Evolutionary conservation across 2,329 filamentous ascomycete genomes (phyloP).

Genomic region (Calonectria ilicicola): DNA sequence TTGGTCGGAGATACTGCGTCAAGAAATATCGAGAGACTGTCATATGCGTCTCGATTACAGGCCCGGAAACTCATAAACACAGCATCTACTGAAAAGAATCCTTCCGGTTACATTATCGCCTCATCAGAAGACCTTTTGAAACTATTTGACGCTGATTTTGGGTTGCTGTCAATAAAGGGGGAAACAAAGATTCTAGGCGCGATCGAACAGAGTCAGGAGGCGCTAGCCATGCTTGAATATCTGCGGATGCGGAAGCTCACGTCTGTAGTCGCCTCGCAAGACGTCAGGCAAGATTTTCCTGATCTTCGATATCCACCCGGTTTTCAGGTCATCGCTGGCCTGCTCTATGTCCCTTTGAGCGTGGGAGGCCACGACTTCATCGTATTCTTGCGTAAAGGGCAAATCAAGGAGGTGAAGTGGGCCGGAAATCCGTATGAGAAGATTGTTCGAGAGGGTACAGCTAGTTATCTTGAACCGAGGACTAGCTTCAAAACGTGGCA

Average conservation of each 20-base stretch:
- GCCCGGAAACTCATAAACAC: constrained; percentile 91
- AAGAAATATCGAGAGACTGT: constrained; percentile 87
- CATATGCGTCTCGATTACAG: constrained; percentile 86
- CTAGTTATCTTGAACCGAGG: constrained; percentile 80
- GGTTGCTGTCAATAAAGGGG: constrained; percentile 84
- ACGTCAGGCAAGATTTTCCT: constrained; percentile 81
- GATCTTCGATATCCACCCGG: constrained; percentile 85
- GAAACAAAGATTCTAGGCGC: constrained; percentile 88
- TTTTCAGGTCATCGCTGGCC: constrained; percentile 80
- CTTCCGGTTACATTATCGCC: constrained; percentile 90
- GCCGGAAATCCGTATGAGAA: constrained; percentile 90
- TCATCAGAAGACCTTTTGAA: constrained; percentile 88
- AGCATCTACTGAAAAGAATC: constrained; percentile 82
- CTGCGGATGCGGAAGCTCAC: constrained; percentile 80
- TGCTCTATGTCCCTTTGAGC: constrained; percentile 86
- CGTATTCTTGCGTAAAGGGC: constrained; percentile 86
- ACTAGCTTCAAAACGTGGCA: constrained; percentile 85
- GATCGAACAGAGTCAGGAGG: constrained; percentile 82
- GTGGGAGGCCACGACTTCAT: constrained; percentile 85
- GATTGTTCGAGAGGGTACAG: constrained; percentile 76
- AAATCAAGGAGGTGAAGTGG: constrained; percentile 84
- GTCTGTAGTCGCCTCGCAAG: constrained; percentile 82
- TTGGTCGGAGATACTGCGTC: constrained; percentile 88
- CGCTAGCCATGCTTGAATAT: constrained; percentile 87
- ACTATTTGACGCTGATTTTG: constrained; percentile 89